Base-by-base conservation (phyloP, 108 stramenopile species). In the Conticribra guillardii region DNA sequence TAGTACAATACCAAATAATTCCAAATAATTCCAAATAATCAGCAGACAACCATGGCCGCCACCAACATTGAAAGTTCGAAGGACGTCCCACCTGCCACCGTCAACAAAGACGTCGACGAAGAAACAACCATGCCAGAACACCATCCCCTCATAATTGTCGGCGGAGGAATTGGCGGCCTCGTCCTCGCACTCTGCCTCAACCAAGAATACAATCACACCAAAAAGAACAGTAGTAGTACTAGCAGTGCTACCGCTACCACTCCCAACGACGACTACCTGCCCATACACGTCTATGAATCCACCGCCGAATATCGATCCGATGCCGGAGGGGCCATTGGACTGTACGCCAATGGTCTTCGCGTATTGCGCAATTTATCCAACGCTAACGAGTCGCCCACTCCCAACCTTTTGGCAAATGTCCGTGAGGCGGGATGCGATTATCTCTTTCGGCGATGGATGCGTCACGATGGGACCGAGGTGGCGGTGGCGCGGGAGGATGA, bases 271-370 rank as follows among this genome's bases (percentile, higher is more conserved):
- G 29, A 49, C 5, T 22, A 24, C 58, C 56, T 79, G 7, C 37
- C 50, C 27, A 72, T 79, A 29, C 79, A 79, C 71, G 71, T 79
- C 26, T 79, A 79, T 60, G 79, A 79, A 68, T 71, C 79, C 47
- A 67, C 79, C 4, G 22, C 70, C 19, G 52, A 58, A 46, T 79
- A 67, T 59, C 31, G 26, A 0, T 18, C 50, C 16, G 80, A 83
- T 22, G 85, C 85, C 21, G 88, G 88, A 1, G 83, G 80, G 0
- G 88, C 75, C 34, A 85, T 90, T 27, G 86, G 89, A 0, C 64
- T 89, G 58, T 90, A 87, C 47, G 72, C 89, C 70, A 90, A 90
- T 45, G 89, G 85, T 2, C 46, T 90, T 0, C 72, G 89, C 14
- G 89, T 87, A 2, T 28, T 90, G 51, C 77, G 74, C 16, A 70